Conservation (phyloP, 73 alveolate genomes). For the Symbiodinium pilosum region DNA sequence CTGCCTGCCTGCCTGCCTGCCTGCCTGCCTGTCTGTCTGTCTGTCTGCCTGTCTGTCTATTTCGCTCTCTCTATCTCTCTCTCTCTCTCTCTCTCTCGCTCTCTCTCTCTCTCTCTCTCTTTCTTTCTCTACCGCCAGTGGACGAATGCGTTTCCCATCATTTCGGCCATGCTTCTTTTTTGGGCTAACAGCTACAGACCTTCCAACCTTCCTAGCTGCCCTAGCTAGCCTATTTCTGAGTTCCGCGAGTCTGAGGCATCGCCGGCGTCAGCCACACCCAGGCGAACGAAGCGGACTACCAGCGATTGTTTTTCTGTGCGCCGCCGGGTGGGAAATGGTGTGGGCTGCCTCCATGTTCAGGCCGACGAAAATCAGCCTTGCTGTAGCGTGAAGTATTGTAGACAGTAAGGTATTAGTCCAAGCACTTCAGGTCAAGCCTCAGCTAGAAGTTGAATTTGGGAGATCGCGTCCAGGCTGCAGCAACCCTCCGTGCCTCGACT, state of each 20-base stretch:
- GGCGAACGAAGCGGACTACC: slow-evolving; percentile 30
- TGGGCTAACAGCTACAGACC: background rate
- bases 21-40: too few species aligned
- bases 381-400: too few species aligned
- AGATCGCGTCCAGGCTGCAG: slow-evolving; percentile 57
- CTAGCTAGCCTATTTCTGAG: too few species aligned
- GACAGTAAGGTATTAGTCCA: too few species aligned
- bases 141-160: slow-evolving; percentile 35
- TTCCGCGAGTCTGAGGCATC: slow-evolving; percentile 23
- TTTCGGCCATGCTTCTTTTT: background rate
- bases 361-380: too few species aligned
- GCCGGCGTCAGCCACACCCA: background rate
- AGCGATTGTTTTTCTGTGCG: slow-evolving; percentile 48
- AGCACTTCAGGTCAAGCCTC: too few species aligned
- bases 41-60: too few species aligned
- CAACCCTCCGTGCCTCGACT: slow-evolving; percentile 45
- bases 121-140: background rate
- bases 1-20: too few species aligned
- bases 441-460: too few species aligned
- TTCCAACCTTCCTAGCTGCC: background rate
- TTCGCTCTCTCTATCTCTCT: too few species aligned
- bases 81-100: too few species aligned
- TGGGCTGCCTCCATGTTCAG: slow-evolving; percentile 52
- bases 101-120: too few species aligned
- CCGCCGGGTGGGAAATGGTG: slow-evolving; percentile 52